Evolutionary conservation across 345 rosid species (phyloP), one percentile per base, ranked within the genome.

Genomic region (Cardamine occulta): DNA sequence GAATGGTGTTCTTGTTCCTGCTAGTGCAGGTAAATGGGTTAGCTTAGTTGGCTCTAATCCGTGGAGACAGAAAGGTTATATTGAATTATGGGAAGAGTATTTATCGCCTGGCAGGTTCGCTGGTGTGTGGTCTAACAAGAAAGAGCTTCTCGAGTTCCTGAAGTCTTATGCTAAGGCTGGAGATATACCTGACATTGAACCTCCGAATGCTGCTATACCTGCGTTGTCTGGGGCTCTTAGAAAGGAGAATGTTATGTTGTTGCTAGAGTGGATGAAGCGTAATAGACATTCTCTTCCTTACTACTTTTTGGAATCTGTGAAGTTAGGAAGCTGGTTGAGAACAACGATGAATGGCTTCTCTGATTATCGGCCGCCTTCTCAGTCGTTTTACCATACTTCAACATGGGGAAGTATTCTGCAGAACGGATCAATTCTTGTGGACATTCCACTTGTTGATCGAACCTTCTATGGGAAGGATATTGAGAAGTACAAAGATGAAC

Each of bases 391-490:
- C 17, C 84, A 78, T 70, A 32, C 79, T 63, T 51, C 81, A 9
- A 84, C 90, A 6, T 85, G 88, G 93, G 96, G 91, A 68, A 57
- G 39, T 45, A 51, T 87, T 72, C 76, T 91, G 65, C 93, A 89
- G 81, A 80, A 79, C 35, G 86, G 72, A 28, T 73, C 82, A 0
- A 84, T 79, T 57, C 86, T 87, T 14, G 91, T 86, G 11, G 91
- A 88, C 73, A 82, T 91, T 73, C 97, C 97, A 0, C 67, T 91
- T 4, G 69, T 91, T n/a, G 96, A 91, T 73, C 70, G 68, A 37
- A 66, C 21, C 4, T 89, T 73, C 74, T 91, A 91, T 57, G 91
- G 96, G 15, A 72, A 47, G 0, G 11, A 34, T 26, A 86, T 91
- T 21, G 63, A 24, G 2, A 1, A 26, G 0, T 88, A 85, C 69